Percentiles rank a stretch among this genome's conserved stretches.
Evolutionary conservation across 768 basidiomycete genomes (phyloP).

Genomic region (Tricholoma furcatifolium): DNA sequence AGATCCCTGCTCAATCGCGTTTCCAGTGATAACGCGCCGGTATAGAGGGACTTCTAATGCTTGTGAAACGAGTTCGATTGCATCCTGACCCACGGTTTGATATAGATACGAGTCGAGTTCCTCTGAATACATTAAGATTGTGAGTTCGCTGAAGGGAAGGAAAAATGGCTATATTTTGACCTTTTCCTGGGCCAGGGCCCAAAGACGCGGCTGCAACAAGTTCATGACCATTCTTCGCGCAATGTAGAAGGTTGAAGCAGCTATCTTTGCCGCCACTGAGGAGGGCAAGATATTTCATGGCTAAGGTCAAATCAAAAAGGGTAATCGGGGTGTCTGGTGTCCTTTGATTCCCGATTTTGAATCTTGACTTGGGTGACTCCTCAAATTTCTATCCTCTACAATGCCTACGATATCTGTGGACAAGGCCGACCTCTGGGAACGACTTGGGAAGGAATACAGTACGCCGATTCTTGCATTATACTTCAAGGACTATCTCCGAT

Average conservation of each 20-base stretch:
- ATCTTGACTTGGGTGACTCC: slow-evolving; percentile 6
- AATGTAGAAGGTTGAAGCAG: slow-evolving; percentile 93
- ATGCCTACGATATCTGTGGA: slow-evolving; percentile 98
- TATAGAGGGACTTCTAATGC: slow-evolving; percentile 88
- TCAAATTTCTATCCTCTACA: slow-evolving; percentile 20
- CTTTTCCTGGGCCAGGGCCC: slow-evolving; percentile 81
- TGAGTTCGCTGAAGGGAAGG: slow-evolving; percentile 18
- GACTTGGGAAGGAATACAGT: slow-evolving; percentile 86
- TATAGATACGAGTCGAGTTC: slow-evolving; percentile 98
- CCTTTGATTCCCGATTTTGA: slow-evolving; percentile 19
- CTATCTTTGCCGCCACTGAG: slow-evolving; percentile 98
- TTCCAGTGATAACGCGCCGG: slow-evolving; percentile 76
- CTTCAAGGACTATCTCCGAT: slow-evolving; percentile 15
- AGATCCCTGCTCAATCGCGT: slow-evolving; percentile 73
- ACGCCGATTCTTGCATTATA: slow-evolving; percentile 20
- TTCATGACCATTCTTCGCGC: slow-evolving; percentile 80
- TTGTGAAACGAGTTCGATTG: slow-evolving; percentile 80
- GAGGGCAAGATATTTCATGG: slow-evolving; percentile 90
- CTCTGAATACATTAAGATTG: slow-evolving; percentile 51
- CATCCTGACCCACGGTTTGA: slow-evolving; percentile 98
- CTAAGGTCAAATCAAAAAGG: slow-evolving; percentile 13
- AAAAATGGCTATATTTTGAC: slow-evolving; percentile 41
- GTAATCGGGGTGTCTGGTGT: slow-evolving; percentile 20
- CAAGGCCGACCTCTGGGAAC: slow-evolving; percentile 90
- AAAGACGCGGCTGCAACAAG: slow-evolving; percentile 88